Evolutionary conservation across 1,284 basidiomycete genomes (phyloP).

Genomic region (Peniophora sp.): DNA sequence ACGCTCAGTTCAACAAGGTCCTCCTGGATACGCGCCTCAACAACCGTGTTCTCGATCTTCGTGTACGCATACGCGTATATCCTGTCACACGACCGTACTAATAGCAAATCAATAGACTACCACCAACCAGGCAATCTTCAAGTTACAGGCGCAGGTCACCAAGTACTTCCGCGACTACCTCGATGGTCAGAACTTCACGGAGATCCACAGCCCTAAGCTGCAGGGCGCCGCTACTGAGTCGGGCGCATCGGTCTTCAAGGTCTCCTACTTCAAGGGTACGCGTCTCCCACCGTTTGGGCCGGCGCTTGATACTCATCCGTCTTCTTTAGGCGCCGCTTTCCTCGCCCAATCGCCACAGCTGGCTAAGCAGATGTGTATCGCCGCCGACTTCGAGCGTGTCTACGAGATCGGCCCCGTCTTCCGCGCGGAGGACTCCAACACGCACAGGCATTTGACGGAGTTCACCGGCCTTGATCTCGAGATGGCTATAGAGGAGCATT

Average conservation of each 20-base stretch:
- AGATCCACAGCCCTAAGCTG: constrained; percentile 97
- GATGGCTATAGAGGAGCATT: constrained; percentile 98
- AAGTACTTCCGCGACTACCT: constrained; percentile 87
- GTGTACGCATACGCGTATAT: constrained; percentile 43
- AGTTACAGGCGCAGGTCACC: constrained; percentile 82
- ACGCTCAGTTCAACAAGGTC: constrained; percentile 67
- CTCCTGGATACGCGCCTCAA: constrained; percentile 91
- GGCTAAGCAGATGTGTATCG: constrained; percentile 99
- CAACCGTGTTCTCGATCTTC: constrained; percentile 90
- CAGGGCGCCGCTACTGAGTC: constrained; percentile 97
- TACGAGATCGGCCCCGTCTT: constrained; percentile 97
- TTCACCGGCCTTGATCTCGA: constrained; percentile 99
- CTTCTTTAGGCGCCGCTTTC: constrained; percentile 72
- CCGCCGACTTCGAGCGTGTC: constrained; percentile 95
- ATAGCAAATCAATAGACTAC: constrained; percentile 57
- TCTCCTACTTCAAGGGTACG: constrained; percentile 93
- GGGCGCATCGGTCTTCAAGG: constrained; percentile 96
- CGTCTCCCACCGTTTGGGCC: constrained; percentile 1
- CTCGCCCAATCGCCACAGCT: constrained; percentile 96
- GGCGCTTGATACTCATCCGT: not conserved
- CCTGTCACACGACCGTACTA: too few species aligned
- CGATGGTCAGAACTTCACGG: constrained; percentile 71
- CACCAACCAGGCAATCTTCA: constrained; percentile 97
- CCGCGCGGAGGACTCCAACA: constrained; percentile 97
- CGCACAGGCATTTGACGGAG: constrained; percentile 97